Evolutionary conservation across 2,329 filamentous ascomycete genomes (phyloP), one percentile per base, ranked within the genome.

Genomic region (Nothophaeocryptopus gaeumannii): DNA sequence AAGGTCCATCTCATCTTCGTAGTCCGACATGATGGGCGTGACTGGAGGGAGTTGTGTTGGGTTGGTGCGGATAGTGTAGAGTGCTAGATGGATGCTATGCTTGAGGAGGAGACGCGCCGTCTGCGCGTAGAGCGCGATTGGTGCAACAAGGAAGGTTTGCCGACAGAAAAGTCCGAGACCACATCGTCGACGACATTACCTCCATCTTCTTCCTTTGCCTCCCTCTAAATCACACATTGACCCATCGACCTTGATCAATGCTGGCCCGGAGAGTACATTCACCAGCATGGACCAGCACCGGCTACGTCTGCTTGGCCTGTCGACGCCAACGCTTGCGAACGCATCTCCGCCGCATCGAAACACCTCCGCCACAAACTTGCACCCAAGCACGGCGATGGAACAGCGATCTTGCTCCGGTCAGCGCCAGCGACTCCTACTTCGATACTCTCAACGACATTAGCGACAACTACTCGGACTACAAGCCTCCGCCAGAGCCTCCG

Each of bases 1-100:
- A 45, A 86, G 70, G 58, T 88, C 84, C 81, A 88, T 86, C 56
- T 75, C 74, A 71, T 67, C 67, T 54, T 86, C 84, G 53, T 71
- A 72, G 68, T 80, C 78, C 4, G 77, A 79, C 77, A 80, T 80
- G 52, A 5, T 68, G 60, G 49, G 50, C 42, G 44, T 48, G 45
- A 29, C 31, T 13, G 5, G 44, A 7, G 3, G 26, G 14, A 12
- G 15, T 13, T 33, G 11, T 14, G 29, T 15, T 20, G 15, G 29
- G 8, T 31, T 30, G 32, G 13, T 16, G 14, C 8, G 7, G 38
- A 14, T 26, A 37, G 14, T 36, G 35, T 26, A 45, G 41, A 14
- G 32, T 20, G 30, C 15, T 43, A 13, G 36, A n/a, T n/a, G n/a
- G n/a, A n/a, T n/a, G n/a, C n/a, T n/a, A n/a, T n/a, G n/a, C n/a